Evolutionary conservation across 2,329 filamentous ascomycete species (phyloP).

Genomic region (Botrytis tulipae): DNA sequence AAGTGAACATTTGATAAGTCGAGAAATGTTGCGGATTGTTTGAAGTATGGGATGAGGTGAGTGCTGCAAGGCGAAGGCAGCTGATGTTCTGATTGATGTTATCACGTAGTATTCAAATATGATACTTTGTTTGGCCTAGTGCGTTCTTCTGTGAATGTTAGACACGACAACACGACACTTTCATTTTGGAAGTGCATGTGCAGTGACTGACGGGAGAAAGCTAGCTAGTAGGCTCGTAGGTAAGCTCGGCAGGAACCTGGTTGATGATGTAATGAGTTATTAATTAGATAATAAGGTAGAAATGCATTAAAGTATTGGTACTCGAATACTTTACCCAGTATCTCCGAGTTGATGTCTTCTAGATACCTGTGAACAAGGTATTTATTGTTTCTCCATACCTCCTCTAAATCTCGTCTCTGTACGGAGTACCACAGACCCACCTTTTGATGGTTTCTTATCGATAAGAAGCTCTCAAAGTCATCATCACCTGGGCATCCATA

Average conservation of each 20-base stretch:
- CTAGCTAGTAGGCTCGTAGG: too few relatives aligned
- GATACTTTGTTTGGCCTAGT: not conserved
- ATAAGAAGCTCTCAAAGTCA: not conserved
- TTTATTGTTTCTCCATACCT: not conserved
- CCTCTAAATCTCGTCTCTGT: not conserved
- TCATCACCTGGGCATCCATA: not conserved
- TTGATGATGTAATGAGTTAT: not conserved
- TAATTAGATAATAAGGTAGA: not conserved
- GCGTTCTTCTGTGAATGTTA: not conserved
- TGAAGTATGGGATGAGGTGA: conserved; percentile 1
- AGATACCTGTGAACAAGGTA: not conserved
- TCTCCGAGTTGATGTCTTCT: not conserved
- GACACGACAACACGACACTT: not conserved
- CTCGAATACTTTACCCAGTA: not conserved
- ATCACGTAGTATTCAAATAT: not conserved
- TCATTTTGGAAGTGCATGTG: not conserved
- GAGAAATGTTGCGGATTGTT: not conserved
- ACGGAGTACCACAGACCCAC: not conserved
- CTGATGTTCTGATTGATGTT: conserved; percentile 8
- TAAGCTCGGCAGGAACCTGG: not conserved
- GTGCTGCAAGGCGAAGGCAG: conserved; percentile 5
- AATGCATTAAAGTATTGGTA: not conserved
- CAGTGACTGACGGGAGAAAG: not conserved
- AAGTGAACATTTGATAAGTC: not conserved
- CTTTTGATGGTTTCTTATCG: not conserved